Conservation (phyloP, 306 rosid species). For the Elaeagnus macrophylla region DNA sequence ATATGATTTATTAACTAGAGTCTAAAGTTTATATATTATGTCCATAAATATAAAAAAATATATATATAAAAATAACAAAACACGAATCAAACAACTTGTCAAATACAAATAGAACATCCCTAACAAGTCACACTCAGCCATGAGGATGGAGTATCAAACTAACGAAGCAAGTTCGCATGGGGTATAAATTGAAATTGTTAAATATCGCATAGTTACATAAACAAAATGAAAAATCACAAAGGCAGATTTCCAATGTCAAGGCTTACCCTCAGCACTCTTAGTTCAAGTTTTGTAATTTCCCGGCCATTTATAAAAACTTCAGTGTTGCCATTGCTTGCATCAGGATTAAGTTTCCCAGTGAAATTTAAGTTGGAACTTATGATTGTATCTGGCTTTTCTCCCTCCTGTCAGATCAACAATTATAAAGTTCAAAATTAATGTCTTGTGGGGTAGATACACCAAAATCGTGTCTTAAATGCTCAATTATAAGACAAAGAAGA, state of each 20-base stretch:
- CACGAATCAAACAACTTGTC: no score
- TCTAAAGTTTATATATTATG: no score
- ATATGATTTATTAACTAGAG: no score
- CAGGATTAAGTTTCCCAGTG: constrained; percentile 61
- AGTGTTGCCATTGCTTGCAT: constrained; percentile 89
- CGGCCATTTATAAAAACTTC: constrained; percentile 94
- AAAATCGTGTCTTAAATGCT: no score
- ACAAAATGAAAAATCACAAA: neutral
- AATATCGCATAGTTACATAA: constrained; percentile 14
- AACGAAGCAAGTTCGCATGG: no score
- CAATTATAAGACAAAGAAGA: constrained; percentile 14
- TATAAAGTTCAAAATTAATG: constrained; percentile 9
- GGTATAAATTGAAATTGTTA: constrained; percentile 1
- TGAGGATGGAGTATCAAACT: no score
- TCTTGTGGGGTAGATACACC: neutral
- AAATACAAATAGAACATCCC: no score
- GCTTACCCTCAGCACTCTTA: constrained; percentile 81
- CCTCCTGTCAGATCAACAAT: constrained; percentile 56
- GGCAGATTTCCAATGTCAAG: constrained; percentile 13
- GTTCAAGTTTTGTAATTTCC: constrained; percentile 87
- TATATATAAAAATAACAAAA: no score
- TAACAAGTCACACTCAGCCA: no score
- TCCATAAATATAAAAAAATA: no score
- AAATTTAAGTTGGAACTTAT: constrained; percentile 91
- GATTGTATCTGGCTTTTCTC: constrained; percentile 85